These are phyloP conservation scores for Fusarium sp. DNA, from an alignment of 2,329 filamentous ascomycete species.

Conservation along the genomic window DNA sequence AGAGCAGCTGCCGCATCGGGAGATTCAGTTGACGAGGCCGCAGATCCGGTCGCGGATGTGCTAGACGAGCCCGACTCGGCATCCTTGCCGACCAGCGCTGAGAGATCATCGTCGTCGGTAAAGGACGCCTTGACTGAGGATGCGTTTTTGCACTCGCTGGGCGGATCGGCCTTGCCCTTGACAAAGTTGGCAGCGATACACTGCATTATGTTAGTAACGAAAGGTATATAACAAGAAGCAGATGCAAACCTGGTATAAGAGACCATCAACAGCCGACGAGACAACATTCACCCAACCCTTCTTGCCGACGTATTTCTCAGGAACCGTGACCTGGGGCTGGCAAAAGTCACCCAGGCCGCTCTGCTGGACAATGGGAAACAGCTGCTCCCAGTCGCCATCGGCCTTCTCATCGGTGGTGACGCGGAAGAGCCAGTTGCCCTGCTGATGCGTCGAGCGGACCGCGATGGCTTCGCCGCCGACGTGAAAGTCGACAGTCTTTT, in stretches of 20 bases:
- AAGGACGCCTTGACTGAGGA: constrained; percentile 53
- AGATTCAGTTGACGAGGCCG: constrained; percentile 40
- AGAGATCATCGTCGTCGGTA: constrained; percentile 53
- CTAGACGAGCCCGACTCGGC: constrained; percentile 29
- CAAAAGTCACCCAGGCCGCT: constrained; percentile 70
- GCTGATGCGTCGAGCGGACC: constrained; percentile 64
- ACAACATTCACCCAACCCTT: constrained; percentile 70
- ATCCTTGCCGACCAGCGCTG: constrained; percentile 50
- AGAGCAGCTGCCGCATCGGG: constrained; percentile 47
- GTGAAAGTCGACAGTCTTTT: constrained; percentile 70
- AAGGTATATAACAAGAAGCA: not conserved
- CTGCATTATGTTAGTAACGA: constrained; percentile 51
- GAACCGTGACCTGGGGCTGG: constrained; percentile 64
- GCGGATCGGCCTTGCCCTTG: constrained; percentile 53
- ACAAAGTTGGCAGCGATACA: constrained; percentile 72
- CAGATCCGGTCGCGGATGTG: constrained; percentile 37
- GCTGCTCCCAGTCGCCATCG: constrained; percentile 67
- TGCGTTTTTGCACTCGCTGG: constrained; percentile 56
- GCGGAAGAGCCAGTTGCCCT: constrained; percentile 71
- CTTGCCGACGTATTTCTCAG: constrained; percentile 66
- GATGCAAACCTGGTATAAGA: constrained; percentile 69
- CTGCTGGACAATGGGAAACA: constrained; percentile 69
- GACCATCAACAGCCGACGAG: constrained; percentile 68
- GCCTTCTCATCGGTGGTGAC: constrained; percentile 67
- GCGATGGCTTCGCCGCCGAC: constrained; percentile 70